phyloP scores from a whole-genome alignment of 192 early-diverging fungal species.

The Cladochytrium replicatum region DNA sequence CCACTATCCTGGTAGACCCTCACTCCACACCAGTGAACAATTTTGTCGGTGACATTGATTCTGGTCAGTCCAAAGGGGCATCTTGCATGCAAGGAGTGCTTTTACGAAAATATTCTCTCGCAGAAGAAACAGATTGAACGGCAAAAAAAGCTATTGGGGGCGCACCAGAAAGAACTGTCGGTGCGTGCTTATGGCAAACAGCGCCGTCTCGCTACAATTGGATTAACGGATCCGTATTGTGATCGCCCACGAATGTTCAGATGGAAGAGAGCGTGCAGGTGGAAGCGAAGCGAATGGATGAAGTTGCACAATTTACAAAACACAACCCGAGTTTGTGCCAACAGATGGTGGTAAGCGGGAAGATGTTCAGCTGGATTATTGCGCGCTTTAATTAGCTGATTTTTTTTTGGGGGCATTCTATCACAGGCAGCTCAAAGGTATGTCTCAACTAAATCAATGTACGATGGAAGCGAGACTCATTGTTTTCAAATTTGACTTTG shows the following conservation, averaged over 20 bases:
- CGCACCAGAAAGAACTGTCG: conserved; percentile 33
- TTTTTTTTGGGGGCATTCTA: too few relatives aligned
- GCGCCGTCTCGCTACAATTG: conserved; percentile 51
- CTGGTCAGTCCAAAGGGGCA: conserved; percentile 61
- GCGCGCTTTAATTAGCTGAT: too few relatives aligned
- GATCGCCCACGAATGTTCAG: conserved; percentile 13
- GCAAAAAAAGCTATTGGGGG: conserved; percentile 33
- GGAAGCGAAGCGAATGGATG: too few relatives aligned
- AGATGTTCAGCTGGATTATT: too few relatives aligned
- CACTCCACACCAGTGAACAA: too few relatives aligned
- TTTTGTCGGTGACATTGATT: conserved; percentile 6
- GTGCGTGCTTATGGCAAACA: conserved; percentile 34
- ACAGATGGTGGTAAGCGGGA: too few relatives aligned
- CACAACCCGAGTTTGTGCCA: too few relatives aligned
- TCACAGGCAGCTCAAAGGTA: too few relatives aligned
- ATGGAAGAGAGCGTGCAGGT: too few relatives aligned
- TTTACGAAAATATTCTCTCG: conserved; percentile 67
- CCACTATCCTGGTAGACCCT: conserved; percentile 61
- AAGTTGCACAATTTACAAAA: too few relatives aligned
- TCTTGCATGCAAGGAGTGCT: conserved; percentile 86
- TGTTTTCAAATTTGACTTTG: conserved; percentile 3
- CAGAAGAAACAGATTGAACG: conserved; percentile 74
- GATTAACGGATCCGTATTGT: conserved; percentile 47
- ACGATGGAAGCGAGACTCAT: conserved; percentile 1
- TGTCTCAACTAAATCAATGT: conserved; percentile 9